Conservation (phyloP, 176 grass and related monocot species). For the Bolboschoenus planiculmis region DNA sequence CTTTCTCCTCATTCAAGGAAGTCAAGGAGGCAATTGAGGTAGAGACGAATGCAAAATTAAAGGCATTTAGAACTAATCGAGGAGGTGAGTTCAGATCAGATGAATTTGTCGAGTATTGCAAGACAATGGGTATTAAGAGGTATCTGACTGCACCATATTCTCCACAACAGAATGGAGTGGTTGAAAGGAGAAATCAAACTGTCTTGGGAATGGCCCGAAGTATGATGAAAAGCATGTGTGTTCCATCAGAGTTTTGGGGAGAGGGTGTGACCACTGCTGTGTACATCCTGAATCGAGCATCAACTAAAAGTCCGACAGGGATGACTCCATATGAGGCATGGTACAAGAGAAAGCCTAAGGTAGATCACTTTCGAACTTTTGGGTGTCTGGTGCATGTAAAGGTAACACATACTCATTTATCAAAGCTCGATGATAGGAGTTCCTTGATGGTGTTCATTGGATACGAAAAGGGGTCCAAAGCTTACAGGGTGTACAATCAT, state of each 20-base stretch:
- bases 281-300: neutral
- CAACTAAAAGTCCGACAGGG: neutral
- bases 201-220: too few relatives aligned
- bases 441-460: neutral
- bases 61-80: neutral
- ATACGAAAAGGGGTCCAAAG: neutral
- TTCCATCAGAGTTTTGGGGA: neutral
- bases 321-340: too few relatives aligned
- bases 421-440: neutral
- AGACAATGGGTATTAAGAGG: too few relatives aligned
- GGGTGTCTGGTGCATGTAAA: neutral
- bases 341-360: neutral
- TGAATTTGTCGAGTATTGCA: too few relatives aligned
- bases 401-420: neutral
- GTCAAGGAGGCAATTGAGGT: neutral
- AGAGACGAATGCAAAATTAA: neutral
- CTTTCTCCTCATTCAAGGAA: slow-evolving; percentile 7
- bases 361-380: neutral
- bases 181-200: too few relatives aligned
- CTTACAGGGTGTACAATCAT: slow-evolving; percentile 1
- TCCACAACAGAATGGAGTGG: too few relatives aligned
- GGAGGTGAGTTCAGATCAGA: too few relatives aligned
- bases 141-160: too few relatives aligned
- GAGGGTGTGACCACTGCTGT: neutral
- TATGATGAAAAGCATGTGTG: neutral